A percentile compares a stretch with the other conserved stretches of the same genome.
Conservation (phyloP, 208 protist genomes). For the Sergeia podlipaevii region DNA sequence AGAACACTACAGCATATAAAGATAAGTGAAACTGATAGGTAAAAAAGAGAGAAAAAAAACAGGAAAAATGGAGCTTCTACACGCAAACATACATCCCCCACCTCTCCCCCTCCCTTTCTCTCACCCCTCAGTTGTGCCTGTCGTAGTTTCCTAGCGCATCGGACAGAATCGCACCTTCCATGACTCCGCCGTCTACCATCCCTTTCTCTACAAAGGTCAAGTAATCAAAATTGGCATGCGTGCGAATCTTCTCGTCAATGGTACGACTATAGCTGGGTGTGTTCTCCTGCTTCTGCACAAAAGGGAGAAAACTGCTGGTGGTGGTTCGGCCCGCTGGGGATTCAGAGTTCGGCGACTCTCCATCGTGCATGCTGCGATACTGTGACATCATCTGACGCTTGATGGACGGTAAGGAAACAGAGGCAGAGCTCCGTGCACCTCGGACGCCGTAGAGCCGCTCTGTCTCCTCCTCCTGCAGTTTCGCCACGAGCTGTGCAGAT, state of each 20-base stretch:
- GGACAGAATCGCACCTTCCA: slow-evolving; percentile 74
- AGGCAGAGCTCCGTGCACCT: background rate
- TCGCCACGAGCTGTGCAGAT: slow-evolving; percentile 40
- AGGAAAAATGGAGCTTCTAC: background rate
- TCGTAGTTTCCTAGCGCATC: slow-evolving; percentile 79
- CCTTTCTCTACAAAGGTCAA: slow-evolving; percentile 56
- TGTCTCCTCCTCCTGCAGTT: slow-evolving; percentile 43
- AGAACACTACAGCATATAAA: no score
- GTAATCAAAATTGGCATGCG: slow-evolving; percentile 77
- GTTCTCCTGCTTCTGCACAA: slow-evolving; percentile 31
- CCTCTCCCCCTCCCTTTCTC: background rate
- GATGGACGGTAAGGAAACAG: slow-evolving; percentile 7
- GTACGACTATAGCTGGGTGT: slow-evolving; percentile 41
- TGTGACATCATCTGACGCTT: slow-evolving; percentile 43
- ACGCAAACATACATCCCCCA: background rate
- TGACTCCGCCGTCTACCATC: slow-evolving; percentile 36
- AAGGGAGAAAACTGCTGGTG: slow-evolving; percentile 23
- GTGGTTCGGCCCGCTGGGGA: background rate
- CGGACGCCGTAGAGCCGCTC: slow-evolving; percentile 23
- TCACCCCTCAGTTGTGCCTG: slow-evolving; percentile 11
- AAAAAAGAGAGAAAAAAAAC: background rate
- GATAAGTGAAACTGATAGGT: no score
- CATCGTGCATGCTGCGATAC: slow-evolving; percentile 30
- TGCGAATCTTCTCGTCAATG: slow-evolving; percentile 36
- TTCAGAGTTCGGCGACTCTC: background rate